These are phyloP conservation scores for Botrytis deweyae DNA, from an alignment of 2,329 filamentous ascomycete species.

Conservation along the genomic window DNA sequence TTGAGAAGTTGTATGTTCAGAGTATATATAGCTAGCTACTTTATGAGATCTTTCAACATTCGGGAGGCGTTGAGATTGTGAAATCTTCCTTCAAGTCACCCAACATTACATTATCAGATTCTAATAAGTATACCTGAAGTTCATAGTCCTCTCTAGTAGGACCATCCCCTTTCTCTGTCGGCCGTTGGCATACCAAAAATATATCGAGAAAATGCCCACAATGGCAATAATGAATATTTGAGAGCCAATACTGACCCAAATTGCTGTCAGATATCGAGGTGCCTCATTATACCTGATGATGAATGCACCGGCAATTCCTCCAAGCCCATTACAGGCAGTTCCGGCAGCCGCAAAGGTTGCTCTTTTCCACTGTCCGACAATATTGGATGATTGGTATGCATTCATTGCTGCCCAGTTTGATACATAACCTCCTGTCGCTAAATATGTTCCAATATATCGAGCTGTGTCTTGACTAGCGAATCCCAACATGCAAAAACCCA, in stretches of 20 bases:
- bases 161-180: conserved; percentile 48
- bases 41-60: not conserved
- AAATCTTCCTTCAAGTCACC: not conserved
- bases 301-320: conserved; percentile 73
- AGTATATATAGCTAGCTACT: not conserved
- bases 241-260: conserved; percentile 67
- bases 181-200: conserved; percentile 54
- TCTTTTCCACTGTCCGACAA: conserved; percentile 85
- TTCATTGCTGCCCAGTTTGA: conserved; percentile 75
- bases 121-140: conserved; percentile 38
- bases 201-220: conserved; percentile 51
- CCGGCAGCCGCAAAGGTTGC: conserved; percentile 75
- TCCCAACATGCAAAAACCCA: conserved; percentile 38
- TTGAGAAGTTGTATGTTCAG: not conserved
- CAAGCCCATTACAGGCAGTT: conserved; percentile 75
- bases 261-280: conserved; percentile 61
- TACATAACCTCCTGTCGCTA: conserved; percentile 68
- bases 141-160: conserved; percentile 46
- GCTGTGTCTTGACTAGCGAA: conserved; percentile 35
- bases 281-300: conserved; percentile 62
- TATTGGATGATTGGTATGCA: conserved; percentile 84
- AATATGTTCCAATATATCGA: conserved; percentile 42
- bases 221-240: conserved; percentile 58
- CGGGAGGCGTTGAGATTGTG: not conserved
- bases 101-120: not conserved